Evolutionary conservation across 1,284 basidiomycete genomes (phyloP).

Genomic region (Ganoderma meredithae): DNA sequence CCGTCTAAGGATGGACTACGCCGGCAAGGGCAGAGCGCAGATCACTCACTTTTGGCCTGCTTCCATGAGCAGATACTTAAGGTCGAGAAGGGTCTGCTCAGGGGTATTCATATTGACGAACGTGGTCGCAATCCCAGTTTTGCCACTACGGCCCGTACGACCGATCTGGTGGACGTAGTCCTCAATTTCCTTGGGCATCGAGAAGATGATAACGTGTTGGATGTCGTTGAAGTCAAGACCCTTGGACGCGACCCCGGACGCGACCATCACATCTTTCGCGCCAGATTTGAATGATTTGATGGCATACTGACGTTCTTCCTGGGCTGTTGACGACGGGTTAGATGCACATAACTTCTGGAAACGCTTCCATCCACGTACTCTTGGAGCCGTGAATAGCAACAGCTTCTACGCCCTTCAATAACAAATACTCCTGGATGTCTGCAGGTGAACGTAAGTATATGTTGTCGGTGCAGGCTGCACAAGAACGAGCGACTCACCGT

Average conservation of each 20-base stretch:
- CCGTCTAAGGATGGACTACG: background rate
- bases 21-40: slow-evolving; percentile 18
- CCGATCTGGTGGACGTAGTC: slow-evolving; percentile 99
- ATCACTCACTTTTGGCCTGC: slow-evolving; percentile 90
- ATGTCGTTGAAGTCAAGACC: slow-evolving; percentile 99
- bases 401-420: slow-evolving; percentile 97
- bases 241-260: slow-evolving; percentile 96
- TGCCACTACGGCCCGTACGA: slow-evolving; percentile 96
- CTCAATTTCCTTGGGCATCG: slow-evolving; percentile 99
- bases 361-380: slow-evolving; percentile 57
- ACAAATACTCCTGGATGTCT: slow-evolving; percentile 98
- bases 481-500: slow-evolving; percentile 63
- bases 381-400: slow-evolving; percentile 99
- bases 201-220: slow-evolving; percentile 96
- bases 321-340: slow-evolving; percentile 60
- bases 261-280: slow-evolving; percentile 99
- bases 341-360: slow-evolving; percentile 1
- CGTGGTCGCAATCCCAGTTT: slow-evolving; percentile 99
- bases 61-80: slow-evolving; percentile 97
- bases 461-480: too few species aligned
- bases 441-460: background rate
- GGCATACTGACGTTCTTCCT: slow-evolving; percentile 99
- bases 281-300: slow-evolving; percentile 98
- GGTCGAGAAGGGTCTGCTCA: slow-evolving; percentile 94
- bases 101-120: slow-evolving; percentile 98